Evolutionary conservation across 805 yeast genomes (phyloP), one percentile per base, ranked within the genome.

Genomic region (Starmerella davenportii): DNA sequence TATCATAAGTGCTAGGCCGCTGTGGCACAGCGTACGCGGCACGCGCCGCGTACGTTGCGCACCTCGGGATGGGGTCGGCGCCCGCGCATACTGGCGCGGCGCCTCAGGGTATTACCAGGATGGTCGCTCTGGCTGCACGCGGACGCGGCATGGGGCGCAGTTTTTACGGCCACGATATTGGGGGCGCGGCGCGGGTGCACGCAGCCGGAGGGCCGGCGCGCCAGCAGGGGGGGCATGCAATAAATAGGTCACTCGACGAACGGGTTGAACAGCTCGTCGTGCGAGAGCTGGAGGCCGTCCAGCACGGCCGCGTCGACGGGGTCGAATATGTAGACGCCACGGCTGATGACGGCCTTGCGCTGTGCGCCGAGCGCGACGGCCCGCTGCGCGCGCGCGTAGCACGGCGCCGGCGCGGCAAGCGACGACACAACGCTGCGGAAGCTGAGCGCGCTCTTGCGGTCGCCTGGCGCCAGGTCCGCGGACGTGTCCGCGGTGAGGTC

Each of bases 291-390:
- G 13, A 27, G 36, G 15, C 28, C 11, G 2, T 39, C 37, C 11
- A 24, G 25, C 5, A 19, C 34, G 19, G 31, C 42, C 2, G 5
- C 19, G 19, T 29, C 32, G 5, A 37, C 35, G 3, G 47, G 46
- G 19, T 42, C 48, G 23, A 43, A 48, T 9, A 48, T 47, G 41
- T 40, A 48, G 3, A 48, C 51, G n/a, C 52, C 50, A n/a, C 38
- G 44, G 39, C 37, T 37, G 20, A 45, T 38, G 5, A 42, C 24
- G 32, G 42, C 35, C 35, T 44, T 46, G 34, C 44, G 44, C 25
- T 28, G 31, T 4, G 37, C 19, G n/a, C 30, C 37, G 9, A 44
- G 28, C 8, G 40, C 4, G 17, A 11, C 24, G 36, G 38, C 41
- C 21, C 33, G n/a, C 4, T 14, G 18, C 21, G 8, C n/a, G 16